A percentile compares a stretch with the other conserved stretches of the same genome.
Evolutionary conservation across 305 asterid species (phyloP).

Genomic region (Plantago coronopus): DNA sequence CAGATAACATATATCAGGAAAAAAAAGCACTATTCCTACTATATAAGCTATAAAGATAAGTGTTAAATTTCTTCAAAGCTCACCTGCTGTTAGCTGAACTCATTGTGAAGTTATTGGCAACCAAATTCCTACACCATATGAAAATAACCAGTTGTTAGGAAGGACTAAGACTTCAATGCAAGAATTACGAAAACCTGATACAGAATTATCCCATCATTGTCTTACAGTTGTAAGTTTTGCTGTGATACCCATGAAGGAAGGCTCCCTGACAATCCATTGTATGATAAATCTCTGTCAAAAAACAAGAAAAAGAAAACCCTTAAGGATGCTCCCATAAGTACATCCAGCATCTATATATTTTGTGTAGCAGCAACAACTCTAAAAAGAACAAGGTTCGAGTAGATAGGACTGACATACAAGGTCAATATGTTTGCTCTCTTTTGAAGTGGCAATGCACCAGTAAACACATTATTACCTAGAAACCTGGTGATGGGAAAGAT

Average conservation of each 20-base stretch:
- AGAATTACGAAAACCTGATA: background rate
- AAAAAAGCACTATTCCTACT: too few species aligned
- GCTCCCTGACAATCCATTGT: slow-evolving; percentile 66
- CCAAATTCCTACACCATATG: slow-evolving; percentile 51
- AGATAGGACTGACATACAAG: background rate
- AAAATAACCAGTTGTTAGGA: slow-evolving; percentile 3
- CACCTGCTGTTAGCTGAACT: slow-evolving; percentile 47
- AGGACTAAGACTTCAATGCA: background rate
- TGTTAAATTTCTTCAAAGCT: slow-evolving; percentile 7
- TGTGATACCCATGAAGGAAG: slow-evolving; percentile 63
- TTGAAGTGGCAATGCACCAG: slow-evolving; percentile 32
- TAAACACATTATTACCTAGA: slow-evolving; percentile 46
- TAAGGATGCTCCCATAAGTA: background rate
- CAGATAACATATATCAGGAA: background rate
- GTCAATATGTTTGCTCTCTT: slow-evolving; percentile 29
- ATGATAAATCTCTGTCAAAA: slow-evolving; percentile 69
- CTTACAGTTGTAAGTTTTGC: slow-evolving; percentile 55
- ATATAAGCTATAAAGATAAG: too few species aligned
- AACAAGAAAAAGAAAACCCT: background rate
- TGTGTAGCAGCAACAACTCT: background rate
- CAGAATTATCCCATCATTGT: background rate
- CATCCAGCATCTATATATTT: background rate
- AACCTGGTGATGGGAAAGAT: slow-evolving; percentile 31
- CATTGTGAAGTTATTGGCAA: slow-evolving; percentile 60
- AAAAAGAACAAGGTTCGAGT: background rate